A percentile compares a stretch with the other conserved stretches of the same genome.
These are phyloP conservation scores for Pleurotus djamor DNA, from an alignment of 768 basidiomycete species.

Conservation along the genomic window DNA sequence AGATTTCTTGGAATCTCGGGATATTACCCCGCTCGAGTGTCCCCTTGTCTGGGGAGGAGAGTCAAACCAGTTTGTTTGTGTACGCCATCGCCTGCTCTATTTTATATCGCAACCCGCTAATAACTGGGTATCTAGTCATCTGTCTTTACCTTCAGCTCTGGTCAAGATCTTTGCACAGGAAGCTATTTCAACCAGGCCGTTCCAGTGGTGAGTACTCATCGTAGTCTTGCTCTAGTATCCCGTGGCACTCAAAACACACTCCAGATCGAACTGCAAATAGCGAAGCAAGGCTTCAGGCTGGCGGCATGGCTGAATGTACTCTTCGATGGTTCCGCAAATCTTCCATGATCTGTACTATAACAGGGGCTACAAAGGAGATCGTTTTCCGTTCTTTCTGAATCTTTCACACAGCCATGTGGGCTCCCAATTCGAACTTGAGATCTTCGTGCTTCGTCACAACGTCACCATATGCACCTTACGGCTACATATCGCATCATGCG, in stretches of 20 bases:
- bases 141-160: constrained; percentile 37
- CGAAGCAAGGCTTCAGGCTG: constrained; percentile 44
- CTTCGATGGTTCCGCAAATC: constrained; percentile 35
- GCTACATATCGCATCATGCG: background rate
- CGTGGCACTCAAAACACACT: background rate
- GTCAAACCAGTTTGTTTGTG: constrained; percentile 43
- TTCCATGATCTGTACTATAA: constrained; percentile 27
- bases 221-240: background rate
- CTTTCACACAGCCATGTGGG: too few species aligned
- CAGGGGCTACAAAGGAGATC: too few species aligned
- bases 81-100: constrained; percentile 13
- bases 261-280: constrained; percentile 43
- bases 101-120: background rate
- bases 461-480: background rate
- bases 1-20: constrained; percentile 21
- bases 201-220: constrained; percentile 26
- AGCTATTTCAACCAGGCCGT: constrained; percentile 32
- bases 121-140: constrained; percentile 23
- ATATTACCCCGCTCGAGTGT: constrained; percentile 39
- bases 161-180: constrained; percentile 43
- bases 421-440: too few species aligned
- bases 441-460: too few species aligned
- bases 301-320: constrained; percentile 51
- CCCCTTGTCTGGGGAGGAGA: constrained; percentile 48
- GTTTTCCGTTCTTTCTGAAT: too few species aligned